Evolutionary conservation across 75 land plant species (phyloP), one percentile per base, ranked within the genome.

Genomic region (Isoetes taiwanensis): DNA sequence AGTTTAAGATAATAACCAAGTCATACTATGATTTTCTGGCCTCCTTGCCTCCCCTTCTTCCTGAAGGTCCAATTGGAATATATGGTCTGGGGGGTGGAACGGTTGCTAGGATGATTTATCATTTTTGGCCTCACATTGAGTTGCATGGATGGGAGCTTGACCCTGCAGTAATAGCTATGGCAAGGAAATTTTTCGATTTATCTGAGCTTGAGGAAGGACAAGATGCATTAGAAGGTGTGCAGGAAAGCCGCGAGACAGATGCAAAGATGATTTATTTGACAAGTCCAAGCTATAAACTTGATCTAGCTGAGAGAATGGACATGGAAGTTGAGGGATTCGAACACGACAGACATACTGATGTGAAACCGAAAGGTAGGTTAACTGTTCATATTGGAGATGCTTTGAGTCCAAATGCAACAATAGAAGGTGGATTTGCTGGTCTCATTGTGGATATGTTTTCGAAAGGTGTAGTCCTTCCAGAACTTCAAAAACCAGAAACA

Each of bases 101-200:
- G 0, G 78, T 85, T 20, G 95, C 90, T 24, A 63, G 68, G 6
- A 10, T 72, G 23, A 28, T 84, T 25, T 78, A 76, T 19, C 63
- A 76, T 11, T 43, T 74, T 48, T 81, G 80, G 69, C 95, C 95
- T 0, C 30, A 62, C 0, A 3, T 50, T 5, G 65, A 59, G 1
- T 43, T 88, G 25, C 90, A 84, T 23, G 95, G 90, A 0, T 87
- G 85, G 85, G 95, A 88, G 63, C 64, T 88, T 33, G 95, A 88
- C 66, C 76, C 85, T 0, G 30, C 64, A 2, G 95, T 88, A 14
- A 54, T 88, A 20, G 29, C 65, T 0, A 82, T 88, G 0, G 95
- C 62, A 1, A 67, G 90, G 25, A 71, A 78, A 63, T 88, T 39
- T 52, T 88, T 88, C 42, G 76, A 72, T 4, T 64, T 88, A 6